A percentile compares a stretch with the other conserved stretches of the same genome.
These are phyloP conservation scores for Candida labiduridarum DNA, from an alignment of 1,139 yeast species.

Conservation along the genomic window DNA sequence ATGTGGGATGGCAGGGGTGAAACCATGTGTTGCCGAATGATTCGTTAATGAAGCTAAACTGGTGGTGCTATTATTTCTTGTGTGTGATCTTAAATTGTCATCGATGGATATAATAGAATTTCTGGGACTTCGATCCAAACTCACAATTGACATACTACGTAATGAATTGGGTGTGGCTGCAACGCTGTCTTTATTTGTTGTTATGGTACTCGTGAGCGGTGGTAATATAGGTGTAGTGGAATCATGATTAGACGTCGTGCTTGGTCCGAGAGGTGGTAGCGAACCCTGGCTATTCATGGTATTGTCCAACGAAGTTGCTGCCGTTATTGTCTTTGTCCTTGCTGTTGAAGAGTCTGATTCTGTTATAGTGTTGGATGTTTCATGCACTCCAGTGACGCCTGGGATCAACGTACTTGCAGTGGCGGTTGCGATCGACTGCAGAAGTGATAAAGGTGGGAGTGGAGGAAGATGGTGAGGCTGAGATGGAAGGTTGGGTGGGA, in stretches of 20 bases:
- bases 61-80: slow-evolving; percentile 37
- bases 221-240: slow-evolving; percentile 6
- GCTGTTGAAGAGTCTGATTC: slow-evolving; percentile 4
- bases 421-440: not conserved
- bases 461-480: slow-evolving; percentile 8
- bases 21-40: slow-evolving; percentile 4
- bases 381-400: not conserved
- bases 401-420: not conserved
- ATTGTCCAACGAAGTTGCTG: not conserved
- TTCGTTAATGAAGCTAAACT: slow-evolving; percentile 27
- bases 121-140: slow-evolving; percentile 41
- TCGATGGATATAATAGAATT: slow-evolving; percentile 47
- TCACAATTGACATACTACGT: slow-evolving; percentile 41
- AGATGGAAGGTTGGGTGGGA: slow-evolving; percentile 8
- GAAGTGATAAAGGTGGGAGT: slow-evolving; percentile 5
- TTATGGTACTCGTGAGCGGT: not conserved
- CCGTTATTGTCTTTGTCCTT: slow-evolving; percentile 3
- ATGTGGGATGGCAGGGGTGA: not conserved
- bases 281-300: not conserved
- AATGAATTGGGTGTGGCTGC: slow-evolving; percentile 19
- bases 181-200: slow-evolving; percentile 4
- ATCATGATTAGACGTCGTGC: slow-evolving; percentile 2
- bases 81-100: slow-evolving; percentile 30
- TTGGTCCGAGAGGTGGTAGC: slow-evolving; percentile 3
- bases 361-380: not conserved